Conservation (phyloP, 352 stramenopile genomes). For the Pythium chondricola region DNA sequence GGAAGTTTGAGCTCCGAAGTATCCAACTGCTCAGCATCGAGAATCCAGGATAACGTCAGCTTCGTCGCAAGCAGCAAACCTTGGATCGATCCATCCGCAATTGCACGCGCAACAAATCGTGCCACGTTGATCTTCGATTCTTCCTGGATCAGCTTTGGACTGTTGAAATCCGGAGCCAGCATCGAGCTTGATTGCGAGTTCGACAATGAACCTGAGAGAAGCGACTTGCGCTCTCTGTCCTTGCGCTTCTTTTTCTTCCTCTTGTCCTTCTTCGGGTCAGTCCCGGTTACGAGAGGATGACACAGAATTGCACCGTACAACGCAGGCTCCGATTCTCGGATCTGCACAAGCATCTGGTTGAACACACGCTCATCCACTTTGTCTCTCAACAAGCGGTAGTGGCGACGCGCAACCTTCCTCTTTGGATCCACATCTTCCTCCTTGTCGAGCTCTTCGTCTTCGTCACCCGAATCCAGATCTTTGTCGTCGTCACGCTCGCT, state of each 20-base stretch:
- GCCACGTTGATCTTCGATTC: conserved; percentile 63
- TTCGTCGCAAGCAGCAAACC: conserved; percentile 68
- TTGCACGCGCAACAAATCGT: conserved; percentile 67
- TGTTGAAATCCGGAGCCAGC: conserved; percentile 63
- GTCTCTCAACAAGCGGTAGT: conserved; percentile 54
- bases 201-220: conserved; percentile 28
- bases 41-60: conserved; percentile 47
- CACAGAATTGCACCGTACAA: conserved; percentile 82
- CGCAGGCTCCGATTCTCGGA: conserved; percentile 73
- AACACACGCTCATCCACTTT: conserved; percentile 75
- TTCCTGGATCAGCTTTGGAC: conserved; percentile 39
- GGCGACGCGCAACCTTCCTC: conserved; percentile 34
- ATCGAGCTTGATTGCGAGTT: conserved; percentile 31
- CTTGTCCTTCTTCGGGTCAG: conserved; percentile 75
- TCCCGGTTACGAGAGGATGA: conserved; percentile 73
- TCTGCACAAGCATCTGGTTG: conserved; percentile 64
- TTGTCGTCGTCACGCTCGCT: conserved; percentile 43
- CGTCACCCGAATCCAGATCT: conserved; percentile 43
- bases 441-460: conserved; percentile 40
- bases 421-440: conserved; percentile 38
- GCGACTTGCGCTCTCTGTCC: conserved; percentile 67
- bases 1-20: conserved; percentile 29
- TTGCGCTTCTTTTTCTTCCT: conserved; percentile 84
- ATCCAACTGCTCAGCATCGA: conserved; percentile 20
- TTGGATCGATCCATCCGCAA: conserved; percentile 73